These are phyloP conservation scores for Cladosporium oxysporum DNA, from an alignment of 2,329 filamentous ascomycete genomes.

Conservation along the genomic window DNA sequence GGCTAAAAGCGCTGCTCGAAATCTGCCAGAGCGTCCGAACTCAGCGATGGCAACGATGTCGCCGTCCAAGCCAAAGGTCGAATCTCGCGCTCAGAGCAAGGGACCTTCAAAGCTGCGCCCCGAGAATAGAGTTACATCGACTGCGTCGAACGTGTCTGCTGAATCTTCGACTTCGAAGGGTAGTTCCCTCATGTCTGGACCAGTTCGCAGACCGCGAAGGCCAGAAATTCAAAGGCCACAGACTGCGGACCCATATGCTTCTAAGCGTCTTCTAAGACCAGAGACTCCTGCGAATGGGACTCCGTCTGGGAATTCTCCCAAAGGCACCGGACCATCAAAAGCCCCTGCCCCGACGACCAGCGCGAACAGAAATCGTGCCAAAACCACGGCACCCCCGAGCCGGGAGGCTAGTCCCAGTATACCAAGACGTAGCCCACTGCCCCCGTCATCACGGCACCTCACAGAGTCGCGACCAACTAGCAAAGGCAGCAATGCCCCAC, in stretches of 20 bases:
- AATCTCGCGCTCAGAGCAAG: constrained; percentile 28
- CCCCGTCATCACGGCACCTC: constrained; percentile 22
- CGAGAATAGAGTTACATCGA: constrained; percentile 33
- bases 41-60: constrained; percentile 59
- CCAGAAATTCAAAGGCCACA: constrained; percentile 52
- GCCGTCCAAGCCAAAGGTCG: constrained; percentile 44
- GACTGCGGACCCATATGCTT: constrained; percentile 57
- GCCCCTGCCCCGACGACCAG: constrained; percentile 31
- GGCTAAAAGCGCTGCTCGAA: constrained; percentile 53
- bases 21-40: constrained; percentile 55
- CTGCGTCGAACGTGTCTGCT: constrained; percentile 35
- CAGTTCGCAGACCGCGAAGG: constrained; percentile 55
- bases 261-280: constrained; percentile 40
- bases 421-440: constrained; percentile 31
- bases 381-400: constrained; percentile 28
- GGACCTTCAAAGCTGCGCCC: constrained; percentile 33
- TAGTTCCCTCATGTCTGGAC: constrained; percentile 58
- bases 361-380: constrained; percentile 32
- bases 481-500: constrained; percentile 33
- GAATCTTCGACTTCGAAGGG: constrained; percentile 38
- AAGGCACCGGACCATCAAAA: constrained; percentile 34
- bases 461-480: constrained; percentile 35
- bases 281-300: constrained; percentile 49
- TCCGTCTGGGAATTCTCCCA: constrained; percentile 47
- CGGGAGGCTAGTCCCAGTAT: constrained; percentile 34